These are phyloP conservation scores for Russula ochroleuca DNA, from an alignment of 768 basidiomycete genomes.

Conservation along the genomic window DNA sequence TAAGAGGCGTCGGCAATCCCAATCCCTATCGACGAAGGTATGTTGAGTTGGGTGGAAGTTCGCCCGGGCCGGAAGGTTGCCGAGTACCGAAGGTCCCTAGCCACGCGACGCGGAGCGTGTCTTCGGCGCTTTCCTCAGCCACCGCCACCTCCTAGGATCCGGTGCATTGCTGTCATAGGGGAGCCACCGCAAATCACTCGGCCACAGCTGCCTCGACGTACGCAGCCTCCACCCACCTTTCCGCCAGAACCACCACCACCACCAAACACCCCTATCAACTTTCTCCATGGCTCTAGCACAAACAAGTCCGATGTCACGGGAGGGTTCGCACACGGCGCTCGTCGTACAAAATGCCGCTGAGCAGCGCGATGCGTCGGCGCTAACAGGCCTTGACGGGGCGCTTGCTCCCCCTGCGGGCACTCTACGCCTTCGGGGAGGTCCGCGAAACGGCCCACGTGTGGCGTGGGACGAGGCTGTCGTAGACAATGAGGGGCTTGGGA, in stretches of 20 bases:
- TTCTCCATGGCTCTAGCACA: conserved; percentile 8
- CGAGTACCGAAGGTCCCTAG: background rate
- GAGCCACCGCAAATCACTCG: background rate
- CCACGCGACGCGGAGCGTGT: background rate
- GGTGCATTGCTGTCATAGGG: background rate
- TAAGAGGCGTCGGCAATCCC: no score
- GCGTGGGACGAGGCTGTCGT: conserved; percentile 60
- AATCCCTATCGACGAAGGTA: background rate
- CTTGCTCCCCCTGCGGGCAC: background rate
- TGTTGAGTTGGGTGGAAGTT: no score
- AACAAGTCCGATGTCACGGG: conserved; percentile 14
- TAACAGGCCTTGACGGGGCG: background rate
- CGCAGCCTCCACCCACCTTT: background rate
- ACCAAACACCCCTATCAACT: no score
- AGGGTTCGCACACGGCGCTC: conserved; percentile 15
- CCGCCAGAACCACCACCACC: background rate
- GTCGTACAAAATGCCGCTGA: conserved; percentile 6
- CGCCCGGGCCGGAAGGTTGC: background rate
- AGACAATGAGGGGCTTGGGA: conserved; percentile 86
- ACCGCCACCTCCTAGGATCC: background rate
- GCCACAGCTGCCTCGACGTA: background rate
- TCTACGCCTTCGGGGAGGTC: conserved; percentile 16
- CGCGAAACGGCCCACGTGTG: conserved; percentile 45
- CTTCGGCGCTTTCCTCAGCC: background rate
- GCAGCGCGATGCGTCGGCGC: conserved; percentile 1